These are phyloP conservation scores for Phytophthora idaei DNA, from an alignment of 352 stramenopile species.

Conservation along the genomic window DNA sequence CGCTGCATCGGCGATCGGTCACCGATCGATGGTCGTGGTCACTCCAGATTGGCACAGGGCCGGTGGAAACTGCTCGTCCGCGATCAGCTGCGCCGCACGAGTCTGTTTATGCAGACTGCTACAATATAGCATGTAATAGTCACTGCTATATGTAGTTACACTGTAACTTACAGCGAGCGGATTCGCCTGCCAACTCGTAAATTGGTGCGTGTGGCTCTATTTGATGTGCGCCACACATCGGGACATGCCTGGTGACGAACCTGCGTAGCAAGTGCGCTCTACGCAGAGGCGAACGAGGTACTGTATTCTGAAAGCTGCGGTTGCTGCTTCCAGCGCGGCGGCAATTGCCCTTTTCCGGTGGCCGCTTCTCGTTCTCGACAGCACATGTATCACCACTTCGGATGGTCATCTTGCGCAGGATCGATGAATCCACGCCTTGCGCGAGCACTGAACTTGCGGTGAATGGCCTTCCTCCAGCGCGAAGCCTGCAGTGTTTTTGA, in stretches of 20 bases:
- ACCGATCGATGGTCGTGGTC: neutral
- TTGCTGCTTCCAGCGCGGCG: neutral
- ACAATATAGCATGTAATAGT: too few species aligned
- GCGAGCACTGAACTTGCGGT: constrained; percentile 19
- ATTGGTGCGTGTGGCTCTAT: neutral
- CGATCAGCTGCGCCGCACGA: constrained; percentile 12
- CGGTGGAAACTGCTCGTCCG: constrained; percentile 20
- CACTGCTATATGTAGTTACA: too few species aligned
- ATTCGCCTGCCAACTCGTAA: too few species aligned
- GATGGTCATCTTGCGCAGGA: neutral
- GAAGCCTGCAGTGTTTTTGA: too few species aligned
- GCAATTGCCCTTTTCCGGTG: constrained; percentile 5
- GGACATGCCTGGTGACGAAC: too few species aligned
- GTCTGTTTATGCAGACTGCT: too few species aligned
- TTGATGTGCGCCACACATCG: neutral
- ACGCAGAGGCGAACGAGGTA: too few species aligned
- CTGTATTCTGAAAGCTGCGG: too few species aligned
- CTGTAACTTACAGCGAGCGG: too few species aligned
- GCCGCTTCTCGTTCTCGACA: neutral
- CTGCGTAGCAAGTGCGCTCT: too few species aligned
- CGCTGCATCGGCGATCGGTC: too few species aligned
- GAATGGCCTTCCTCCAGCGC: constrained; percentile 5
- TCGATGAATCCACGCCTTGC: neutral
- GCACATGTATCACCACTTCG: neutral
- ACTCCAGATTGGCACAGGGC: constrained; percentile 1